Conservation (phyloP, 768 basidiomycete species). For the Phylloporus arenicola region DNA sequence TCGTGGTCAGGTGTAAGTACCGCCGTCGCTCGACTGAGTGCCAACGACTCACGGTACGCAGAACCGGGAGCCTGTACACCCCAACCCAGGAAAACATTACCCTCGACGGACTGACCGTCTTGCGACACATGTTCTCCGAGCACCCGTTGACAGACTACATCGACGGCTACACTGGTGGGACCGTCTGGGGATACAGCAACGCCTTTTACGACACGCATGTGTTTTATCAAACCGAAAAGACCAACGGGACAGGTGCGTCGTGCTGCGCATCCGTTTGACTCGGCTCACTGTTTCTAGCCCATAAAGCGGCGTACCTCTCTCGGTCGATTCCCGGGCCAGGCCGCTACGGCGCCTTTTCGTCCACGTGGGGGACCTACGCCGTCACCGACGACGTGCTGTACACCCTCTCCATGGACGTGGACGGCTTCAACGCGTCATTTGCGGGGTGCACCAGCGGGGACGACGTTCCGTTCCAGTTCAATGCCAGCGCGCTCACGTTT, state of each 20-base stretch:
- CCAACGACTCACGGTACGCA: neutral
- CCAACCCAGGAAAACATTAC: neutral
- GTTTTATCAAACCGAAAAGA: constrained; percentile 11
- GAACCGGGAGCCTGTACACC: constrained; percentile 3
- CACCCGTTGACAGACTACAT: constrained; percentile 1
- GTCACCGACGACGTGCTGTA: constrained; percentile 10
- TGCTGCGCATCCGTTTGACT: neutral
- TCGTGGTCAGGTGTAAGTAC: constrained; percentile 11
- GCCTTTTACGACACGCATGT: constrained; percentile 10
- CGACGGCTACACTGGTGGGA: constrained; percentile 2
- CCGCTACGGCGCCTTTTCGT: neutral
- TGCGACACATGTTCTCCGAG: constrained; percentile 13
- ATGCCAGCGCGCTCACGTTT: neutral
- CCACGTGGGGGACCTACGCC: constrained; percentile 10
- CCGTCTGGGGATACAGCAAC: constrained; percentile 10
- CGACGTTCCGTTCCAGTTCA: constrained; percentile 6
- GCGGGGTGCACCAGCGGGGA: constrained; percentile 3
- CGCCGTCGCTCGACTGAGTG: neutral
- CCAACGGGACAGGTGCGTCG: constrained; percentile 8
- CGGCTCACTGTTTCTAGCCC: neutral
- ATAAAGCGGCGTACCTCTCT: constrained; percentile 12
- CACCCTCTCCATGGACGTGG: neutral
- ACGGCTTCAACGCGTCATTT: constrained; percentile 1
- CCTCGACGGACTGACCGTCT: constrained; percentile 3
- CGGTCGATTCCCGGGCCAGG: constrained; percentile 6